These are phyloP conservation scores for Wickerhamiella occidentalis DNA, from an alignment of 805 yeast species.

Conservation along the genomic window DNA sequence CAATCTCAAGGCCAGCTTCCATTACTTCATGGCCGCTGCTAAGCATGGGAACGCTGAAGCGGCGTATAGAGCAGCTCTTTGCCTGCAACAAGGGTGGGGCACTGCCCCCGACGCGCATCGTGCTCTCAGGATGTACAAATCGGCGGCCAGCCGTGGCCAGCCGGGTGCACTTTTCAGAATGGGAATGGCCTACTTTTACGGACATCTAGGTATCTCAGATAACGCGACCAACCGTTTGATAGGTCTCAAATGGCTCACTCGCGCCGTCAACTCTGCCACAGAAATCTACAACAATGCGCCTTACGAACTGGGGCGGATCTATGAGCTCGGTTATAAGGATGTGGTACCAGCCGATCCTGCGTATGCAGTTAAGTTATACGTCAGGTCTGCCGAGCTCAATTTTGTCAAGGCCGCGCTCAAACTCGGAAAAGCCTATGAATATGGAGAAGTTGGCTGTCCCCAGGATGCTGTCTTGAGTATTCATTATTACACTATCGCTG, in stretches of 20 bases:
- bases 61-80: slow-evolving; percentile 80
- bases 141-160: slow-evolving; percentile 84
- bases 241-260: slow-evolving; percentile 85
- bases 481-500: slow-evolving; percentile 87
- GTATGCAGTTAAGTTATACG: slow-evolving; percentile 76
- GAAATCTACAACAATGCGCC: slow-evolving; percentile 90
- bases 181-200: slow-evolving; percentile 76
- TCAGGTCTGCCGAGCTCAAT: slow-evolving; percentile 81
- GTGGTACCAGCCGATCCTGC: slow-evolving; percentile 70
- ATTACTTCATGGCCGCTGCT: slow-evolving; percentile 75
- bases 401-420: slow-evolving; percentile 68
- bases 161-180: slow-evolving; percentile 94
- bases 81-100: slow-evolving; percentile 91
- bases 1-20: slow-evolving; percentile 65
- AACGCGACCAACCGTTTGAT: slow-evolving; percentile 60
- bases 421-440: slow-evolving; percentile 74
- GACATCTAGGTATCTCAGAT: slow-evolving; percentile 64
- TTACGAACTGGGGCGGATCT: slow-evolving; percentile 75
- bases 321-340: slow-evolving; percentile 74
- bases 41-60: slow-evolving; percentile 88
- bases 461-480: slow-evolving; percentile 74
- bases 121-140: slow-evolving; percentile 67
- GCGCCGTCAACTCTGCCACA: slow-evolving; percentile 75
- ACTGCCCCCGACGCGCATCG: slow-evolving; percentile 78
- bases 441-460: slow-evolving; percentile 54